Percentiles rank a stretch among this genome's conserved stretches.
These are phyloP conservation scores for Phaeoacremonium minimum DNA, from an alignment of 2,329 filamentous ascomycete genomes.

Conservation along the genomic window DNA sequence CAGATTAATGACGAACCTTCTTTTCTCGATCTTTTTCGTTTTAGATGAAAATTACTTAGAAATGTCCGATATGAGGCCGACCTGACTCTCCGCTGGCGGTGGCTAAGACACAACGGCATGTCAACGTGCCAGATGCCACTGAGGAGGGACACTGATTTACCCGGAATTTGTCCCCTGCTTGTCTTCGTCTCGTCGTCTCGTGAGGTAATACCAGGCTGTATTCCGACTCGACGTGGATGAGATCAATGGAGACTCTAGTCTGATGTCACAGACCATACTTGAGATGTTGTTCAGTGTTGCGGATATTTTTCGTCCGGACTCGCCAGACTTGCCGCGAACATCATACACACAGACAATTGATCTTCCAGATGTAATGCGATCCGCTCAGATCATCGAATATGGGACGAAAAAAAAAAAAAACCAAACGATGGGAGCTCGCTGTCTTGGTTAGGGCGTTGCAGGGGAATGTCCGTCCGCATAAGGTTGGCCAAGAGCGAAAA, in stretches of 20 bases:
- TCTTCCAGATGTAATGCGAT: constrained; percentile 11
- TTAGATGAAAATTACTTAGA: no score
- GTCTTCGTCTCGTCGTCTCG: not conserved
- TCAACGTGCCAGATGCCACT: constrained; percentile 8
- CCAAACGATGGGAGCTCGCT: constrained; percentile 9
- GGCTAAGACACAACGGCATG: constrained; percentile 13
- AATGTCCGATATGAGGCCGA: constrained; percentile 17
- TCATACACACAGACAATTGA: constrained; percentile 13
- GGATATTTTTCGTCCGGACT: constrained; percentile 6
- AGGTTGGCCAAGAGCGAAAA: constrained; percentile 9
- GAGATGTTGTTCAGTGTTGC: no score
- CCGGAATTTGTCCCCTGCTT: constrained; percentile 13
- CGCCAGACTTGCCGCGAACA: not conserved
- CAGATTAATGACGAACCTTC: constrained; percentile 8
- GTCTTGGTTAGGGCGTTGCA: no score
- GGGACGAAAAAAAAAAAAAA: constrained; percentile 9
- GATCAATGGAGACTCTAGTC: no score
- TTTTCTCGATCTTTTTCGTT: constrained; percentile 4
- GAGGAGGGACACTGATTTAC: constrained; percentile 13
- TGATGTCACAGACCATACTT: not conserved
- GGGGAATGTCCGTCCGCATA: no score
- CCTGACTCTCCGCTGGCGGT: constrained; percentile 7
- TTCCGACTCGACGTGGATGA: no score
- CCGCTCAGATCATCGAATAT: constrained; percentile 12
- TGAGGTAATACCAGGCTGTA: no score